Base-by-base conservation (phyloP, 73 alveolate species). In the Paramecium octaurelia region DNA sequence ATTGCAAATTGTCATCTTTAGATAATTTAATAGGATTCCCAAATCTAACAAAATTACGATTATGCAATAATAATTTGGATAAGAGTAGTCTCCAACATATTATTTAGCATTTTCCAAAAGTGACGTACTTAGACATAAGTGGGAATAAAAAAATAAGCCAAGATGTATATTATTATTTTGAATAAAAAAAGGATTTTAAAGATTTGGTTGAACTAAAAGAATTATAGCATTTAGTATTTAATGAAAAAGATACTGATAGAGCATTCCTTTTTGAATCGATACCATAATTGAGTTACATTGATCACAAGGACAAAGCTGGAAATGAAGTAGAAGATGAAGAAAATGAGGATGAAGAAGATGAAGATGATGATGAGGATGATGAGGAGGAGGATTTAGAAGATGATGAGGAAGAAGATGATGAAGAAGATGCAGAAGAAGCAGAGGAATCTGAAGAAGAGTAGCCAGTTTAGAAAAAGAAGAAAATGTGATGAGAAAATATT, bases 341-440 rank as follows among this genome's bases (percentile, higher is more conserved):
- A 54, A 18, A 54, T 54, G 69, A 54, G 2, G 69, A 54, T 18
- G 69, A 54, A 54, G 69, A 54, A n/a, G 69, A 54, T 16, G 59
- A 48, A 16, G 59, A 48, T 48, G 59, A 48, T 14, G 69, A 54
- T 54, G 69, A 54, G 9, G 69, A 54, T 54, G 69, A 54, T 0
- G 11, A 16, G 3, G 69, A 54, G 18, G 69, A 54, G 8, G 69
- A 54, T 54, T 54, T 54, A 54, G 69, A 54, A 54, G 69, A 54
- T 54, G 69, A 54, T 54, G 69, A 54, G 31, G 69, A 54, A 4
- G 69, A 54, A 5, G 69, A 54, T 73, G 54, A 31, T 73, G 87
- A 73, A 12, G 87, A 73, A 14, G 87, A 20, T 8, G 87, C 40
- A 10, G 87, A 73, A 73, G 87, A 73, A 40, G 87, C 40, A 73